Conservation (phyloP, 495 filamentous ascomycete species). For the Aspergillus kassunensis region DNA sequence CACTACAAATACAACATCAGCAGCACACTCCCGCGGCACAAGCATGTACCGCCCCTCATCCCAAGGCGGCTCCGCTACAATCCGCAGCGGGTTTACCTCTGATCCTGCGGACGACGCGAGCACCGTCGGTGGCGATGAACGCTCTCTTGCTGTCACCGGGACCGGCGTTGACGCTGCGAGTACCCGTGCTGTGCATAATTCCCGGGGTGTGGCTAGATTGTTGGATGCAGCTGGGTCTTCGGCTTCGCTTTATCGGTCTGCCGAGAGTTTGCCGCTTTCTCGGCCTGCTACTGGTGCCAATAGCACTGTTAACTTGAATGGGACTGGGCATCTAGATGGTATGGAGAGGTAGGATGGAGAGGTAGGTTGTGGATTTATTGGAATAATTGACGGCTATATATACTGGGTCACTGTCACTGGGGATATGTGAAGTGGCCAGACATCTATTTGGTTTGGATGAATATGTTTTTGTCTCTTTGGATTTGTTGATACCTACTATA, state of each 20-base stretch:
- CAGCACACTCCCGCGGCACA: constrained; percentile 16
- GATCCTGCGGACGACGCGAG: constrained; percentile 28
- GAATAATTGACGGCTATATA: no score
- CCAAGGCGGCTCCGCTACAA: constrained; percentile 25
- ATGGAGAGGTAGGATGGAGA: no score
- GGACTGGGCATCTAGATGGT: no score
- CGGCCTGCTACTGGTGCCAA: no score
- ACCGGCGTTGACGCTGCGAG: constrained; percentile 31
- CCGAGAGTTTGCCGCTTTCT: constrained; percentile 24
- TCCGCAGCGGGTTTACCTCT: constrained; percentile 32
- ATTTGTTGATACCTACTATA: constrained; percentile 6
- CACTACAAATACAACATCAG: no score
- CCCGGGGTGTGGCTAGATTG: constrained; percentile 25
- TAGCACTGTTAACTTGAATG: no score
- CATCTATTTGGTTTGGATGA: background rate
- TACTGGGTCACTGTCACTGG: background rate
- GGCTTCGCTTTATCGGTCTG: constrained; percentile 24
- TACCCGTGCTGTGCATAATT: constrained; percentile 33
- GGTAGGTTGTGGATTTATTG: no score
- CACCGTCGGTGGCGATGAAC: constrained; percentile 32
- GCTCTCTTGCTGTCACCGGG: constrained; percentile 20
- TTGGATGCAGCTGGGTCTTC: constrained; percentile 12
- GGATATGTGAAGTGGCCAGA: background rate
- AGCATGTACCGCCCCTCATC: constrained; percentile 21
- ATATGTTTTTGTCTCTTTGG: background rate